phyloP scores from a whole-genome alignment of 2,329 filamentous ascomycete species.

The Diaporthe citrichinensis region DNA sequence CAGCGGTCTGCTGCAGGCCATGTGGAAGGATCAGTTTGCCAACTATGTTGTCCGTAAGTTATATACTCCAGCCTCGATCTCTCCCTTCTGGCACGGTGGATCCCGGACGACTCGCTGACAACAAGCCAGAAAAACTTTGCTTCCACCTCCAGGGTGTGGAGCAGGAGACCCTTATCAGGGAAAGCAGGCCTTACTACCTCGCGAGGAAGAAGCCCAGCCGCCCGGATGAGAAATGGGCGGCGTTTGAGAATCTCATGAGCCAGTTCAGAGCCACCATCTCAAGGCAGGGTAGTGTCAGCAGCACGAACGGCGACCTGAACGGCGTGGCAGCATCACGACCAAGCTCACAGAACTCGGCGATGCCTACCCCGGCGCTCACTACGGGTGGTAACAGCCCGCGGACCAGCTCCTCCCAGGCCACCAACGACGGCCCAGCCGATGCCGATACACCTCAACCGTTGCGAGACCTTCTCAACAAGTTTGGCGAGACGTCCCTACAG shows the following conservation, averaged over 20 bases:
- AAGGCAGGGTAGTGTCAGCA: constrained; percentile 47
- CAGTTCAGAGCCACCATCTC: constrained; percentile 43
- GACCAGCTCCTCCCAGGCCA: constrained; percentile 76
- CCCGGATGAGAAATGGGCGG: constrained; percentile 67
- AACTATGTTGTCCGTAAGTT: constrained; percentile 97
- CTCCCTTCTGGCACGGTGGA: background rate
- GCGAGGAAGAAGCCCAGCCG: constrained; percentile 76
- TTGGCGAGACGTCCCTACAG: background rate
- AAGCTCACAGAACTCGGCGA: constrained; percentile 63
- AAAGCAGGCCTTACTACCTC: constrained; percentile 74
- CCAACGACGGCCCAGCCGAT: constrained; percentile 68
- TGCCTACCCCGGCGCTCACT: constrained; percentile 76
- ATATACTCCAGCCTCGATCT: background rate
- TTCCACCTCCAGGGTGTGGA: constrained; percentile 72
- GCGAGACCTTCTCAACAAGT: constrained; percentile 28
- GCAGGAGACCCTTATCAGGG: constrained; percentile 70
- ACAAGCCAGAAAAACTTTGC: constrained; percentile 81
- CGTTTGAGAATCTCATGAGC: constrained; percentile 70
- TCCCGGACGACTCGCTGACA: constrained; percentile 44
- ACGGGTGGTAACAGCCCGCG: constrained; percentile 79
- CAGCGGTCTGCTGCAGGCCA: constrained; percentile 76
- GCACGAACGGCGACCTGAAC: constrained; percentile 37
- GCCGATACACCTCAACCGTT: constrained; percentile 2
- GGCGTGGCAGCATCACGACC: constrained; percentile 51
- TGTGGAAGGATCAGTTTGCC: constrained; percentile 93